Conservation (phyloP, 768 basidiomycete genomes). For the Panellus pusillus region DNA sequence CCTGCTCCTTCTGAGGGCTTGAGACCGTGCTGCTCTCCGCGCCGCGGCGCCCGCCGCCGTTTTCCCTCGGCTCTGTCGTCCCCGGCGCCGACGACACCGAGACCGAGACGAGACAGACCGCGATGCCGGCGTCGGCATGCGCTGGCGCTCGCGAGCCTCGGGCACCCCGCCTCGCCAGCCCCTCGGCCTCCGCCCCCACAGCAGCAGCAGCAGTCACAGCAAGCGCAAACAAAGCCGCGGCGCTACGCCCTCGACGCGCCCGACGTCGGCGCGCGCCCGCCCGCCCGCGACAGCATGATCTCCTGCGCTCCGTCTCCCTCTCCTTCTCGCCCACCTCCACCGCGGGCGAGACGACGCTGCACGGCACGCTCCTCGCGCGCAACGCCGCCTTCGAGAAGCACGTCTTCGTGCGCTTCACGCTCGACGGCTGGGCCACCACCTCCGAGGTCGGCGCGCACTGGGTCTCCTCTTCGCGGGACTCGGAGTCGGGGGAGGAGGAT, state of each 20-base stretch:
- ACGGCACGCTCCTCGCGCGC: conserved; percentile 78
- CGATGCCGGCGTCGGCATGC: not conserved
- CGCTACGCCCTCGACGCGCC: conserved; percentile 18
- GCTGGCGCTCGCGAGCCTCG: not conserved
- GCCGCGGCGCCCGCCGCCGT: conserved; percentile 67
- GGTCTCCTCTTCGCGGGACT: too few relatives aligned
- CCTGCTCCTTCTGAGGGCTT: conserved; percentile 62
- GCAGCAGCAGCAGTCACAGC: not conserved
- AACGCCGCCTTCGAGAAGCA: conserved; percentile 88
- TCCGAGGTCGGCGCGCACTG: conserved; percentile 70
- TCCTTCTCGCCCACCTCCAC: conserved; percentile 20
- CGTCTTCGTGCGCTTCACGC: conserved; percentile 83
- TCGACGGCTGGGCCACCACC: conserved; percentile 93
- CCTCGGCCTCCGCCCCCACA: not conserved
- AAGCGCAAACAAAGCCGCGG: conserved; percentile 6
- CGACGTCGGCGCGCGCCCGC: conserved; percentile 9
- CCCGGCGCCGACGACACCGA: conserved; percentile 41
- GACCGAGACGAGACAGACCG: conserved; percentile 42
- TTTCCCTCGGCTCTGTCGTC: conserved; percentile 24
- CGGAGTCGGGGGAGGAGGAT: too few relatives aligned
- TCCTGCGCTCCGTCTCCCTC: conserved; percentile 11
- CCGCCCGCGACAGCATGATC: conserved; percentile 8
- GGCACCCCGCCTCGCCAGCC: not conserved
- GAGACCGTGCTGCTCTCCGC: conserved; percentile 64
- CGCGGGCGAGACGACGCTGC: conserved; percentile 39